Conservation (phyloP, 352 stramenopile genomes). For the Globisporangium nunn region DNA sequence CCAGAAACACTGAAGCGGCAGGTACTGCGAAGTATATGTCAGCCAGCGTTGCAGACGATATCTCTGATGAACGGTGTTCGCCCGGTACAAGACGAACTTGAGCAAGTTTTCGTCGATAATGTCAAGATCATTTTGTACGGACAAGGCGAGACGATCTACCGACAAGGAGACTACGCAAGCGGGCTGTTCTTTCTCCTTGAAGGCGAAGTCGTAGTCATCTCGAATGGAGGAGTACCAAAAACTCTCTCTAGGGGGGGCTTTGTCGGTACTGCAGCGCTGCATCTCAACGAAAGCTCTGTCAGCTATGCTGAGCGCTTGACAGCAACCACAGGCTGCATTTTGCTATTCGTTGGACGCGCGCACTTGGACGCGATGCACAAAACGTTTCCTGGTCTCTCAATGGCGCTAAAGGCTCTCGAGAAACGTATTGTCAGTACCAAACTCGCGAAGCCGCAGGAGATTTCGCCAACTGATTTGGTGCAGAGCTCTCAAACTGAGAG, state of each 20-base stretch:
- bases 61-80: conserved; percentile 17
- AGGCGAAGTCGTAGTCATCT: conserved; percentile 9
- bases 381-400: conserved; percentile 16
- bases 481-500: background rate
- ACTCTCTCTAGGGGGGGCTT: conserved; percentile 23
- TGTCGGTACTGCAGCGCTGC: conserved; percentile 19
- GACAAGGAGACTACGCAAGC: conserved; percentile 23
- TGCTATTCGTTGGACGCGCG: conserved; percentile 21
- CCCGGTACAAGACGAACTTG: conserved; percentile 17
- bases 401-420: conserved; percentile 16
- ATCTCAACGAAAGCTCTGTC: conserved; percentile 8
- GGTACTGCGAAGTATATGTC: conserved; percentile 28
- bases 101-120: conserved; percentile 31
- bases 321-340: conserved; percentile 22
- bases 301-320: conserved; percentile 24
- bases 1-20: conserved; percentile 17
- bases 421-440: conserved; percentile 18
- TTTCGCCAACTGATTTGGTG: background rate
- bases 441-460: conserved; percentile 13
- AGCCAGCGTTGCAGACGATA: conserved; percentile 25
- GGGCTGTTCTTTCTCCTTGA: conserved; percentile 27
- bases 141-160: conserved; percentile 29
- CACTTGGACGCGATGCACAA: conserved; percentile 17
- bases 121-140: conserved; percentile 31
- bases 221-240: background rate